Base-by-base conservation (phyloP, 169 alveolate genomes). In the Babesia sp. region DNA sequence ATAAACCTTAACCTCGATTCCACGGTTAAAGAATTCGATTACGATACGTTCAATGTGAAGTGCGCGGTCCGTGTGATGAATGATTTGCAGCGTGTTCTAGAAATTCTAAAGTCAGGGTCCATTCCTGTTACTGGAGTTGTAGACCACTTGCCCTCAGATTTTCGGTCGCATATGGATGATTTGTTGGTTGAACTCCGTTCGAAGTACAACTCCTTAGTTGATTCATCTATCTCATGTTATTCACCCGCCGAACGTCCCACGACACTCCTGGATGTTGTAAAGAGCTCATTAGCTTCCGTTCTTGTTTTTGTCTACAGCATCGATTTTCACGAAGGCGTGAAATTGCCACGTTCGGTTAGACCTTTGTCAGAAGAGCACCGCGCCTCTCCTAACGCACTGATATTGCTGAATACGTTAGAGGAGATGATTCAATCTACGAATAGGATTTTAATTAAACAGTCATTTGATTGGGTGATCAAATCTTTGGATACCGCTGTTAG, bases 391-490 rank as follows among this genome's bases (percentile, higher is more conserved):
- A 75, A 75, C 44, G 76, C 53, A 36, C 31, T 75, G 44, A 45
- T 75, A 54, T 41, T 75, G 44, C 28, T 67, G 20, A 64, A 58
- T 39, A 26, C 46, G 45, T 20, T 68, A 57, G 55, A 42, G n/a
- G 63, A 61, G 31, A 56, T 69, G 73, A 33, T 72, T 16, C 50
- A 48, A 34, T 41, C 50, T 8, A 50, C 86, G 33, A 78, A 69
- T 41, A 59, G 58, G 69, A 69, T 78, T 39, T 31, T 78, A 22
- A 64, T 78, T 29, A 78, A 78, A 71, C 69, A 60, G 22, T 24
- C 83, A 11, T 37, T 78, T 16, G 71, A 68, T 18, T 46, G 64
- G 66, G 18, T 78, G 37, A 37, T 78, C 8, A 69, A 39, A 2
- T 63, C 60, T 24, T 12, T 78, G 69, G 56, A 78, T 24, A 18